phyloP scores from a whole-genome alignment of 2,329 filamentous ascomycete species.

The Blastomyces percursus region DNA sequence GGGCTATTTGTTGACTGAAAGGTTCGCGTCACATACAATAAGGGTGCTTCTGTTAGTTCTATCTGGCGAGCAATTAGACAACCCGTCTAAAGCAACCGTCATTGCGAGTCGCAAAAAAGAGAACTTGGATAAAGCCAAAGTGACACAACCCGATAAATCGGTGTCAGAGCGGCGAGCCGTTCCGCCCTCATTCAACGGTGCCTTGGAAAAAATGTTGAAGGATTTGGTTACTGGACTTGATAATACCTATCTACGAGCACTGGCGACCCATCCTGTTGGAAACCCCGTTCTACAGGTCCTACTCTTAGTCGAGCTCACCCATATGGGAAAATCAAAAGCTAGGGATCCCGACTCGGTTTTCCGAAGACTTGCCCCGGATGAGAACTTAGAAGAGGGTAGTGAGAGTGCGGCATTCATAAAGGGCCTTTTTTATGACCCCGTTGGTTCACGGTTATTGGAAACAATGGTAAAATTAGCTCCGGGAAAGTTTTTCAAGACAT shows the following conservation, averaged over 20 bases:
- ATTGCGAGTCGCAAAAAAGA: slow-evolving; percentile 91
- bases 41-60: slow-evolving; percentile 77
- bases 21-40: slow-evolving; percentile 82
- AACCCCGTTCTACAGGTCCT: slow-evolving; percentile 90
- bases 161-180: slow-evolving; percentile 47
- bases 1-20: slow-evolving; percentile 71
- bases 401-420: slow-evolving; percentile 73
- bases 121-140: slow-evolving; percentile 52
- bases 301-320: slow-evolving; percentile 70
- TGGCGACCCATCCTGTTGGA: slow-evolving; percentile 80
- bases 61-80: slow-evolving; percentile 68
- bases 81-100: slow-evolving; percentile 57
- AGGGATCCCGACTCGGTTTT: slow-evolving; percentile 60
- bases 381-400: slow-evolving; percentile 59
- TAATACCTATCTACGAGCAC: slow-evolving; percentile 64
- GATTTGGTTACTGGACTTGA: slow-evolving; percentile 67
- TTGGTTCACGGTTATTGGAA: slow-evolving; percentile 84
- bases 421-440: slow-evolving; percentile 75
- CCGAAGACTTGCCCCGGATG: slow-evolving; percentile 67
- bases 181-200: slow-evolving; percentile 64
- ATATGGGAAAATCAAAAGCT: slow-evolving; percentile 56
- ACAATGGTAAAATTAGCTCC: slow-evolving; percentile 70
- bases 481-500: slow-evolving; percentile 78
- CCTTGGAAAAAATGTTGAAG: slow-evolving; percentile 69
- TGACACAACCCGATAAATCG: slow-evolving; percentile 40